phyloP scores from a whole-genome alignment of 108 stramenopile genomes.

The Chaetoceros muelleri region DNA sequence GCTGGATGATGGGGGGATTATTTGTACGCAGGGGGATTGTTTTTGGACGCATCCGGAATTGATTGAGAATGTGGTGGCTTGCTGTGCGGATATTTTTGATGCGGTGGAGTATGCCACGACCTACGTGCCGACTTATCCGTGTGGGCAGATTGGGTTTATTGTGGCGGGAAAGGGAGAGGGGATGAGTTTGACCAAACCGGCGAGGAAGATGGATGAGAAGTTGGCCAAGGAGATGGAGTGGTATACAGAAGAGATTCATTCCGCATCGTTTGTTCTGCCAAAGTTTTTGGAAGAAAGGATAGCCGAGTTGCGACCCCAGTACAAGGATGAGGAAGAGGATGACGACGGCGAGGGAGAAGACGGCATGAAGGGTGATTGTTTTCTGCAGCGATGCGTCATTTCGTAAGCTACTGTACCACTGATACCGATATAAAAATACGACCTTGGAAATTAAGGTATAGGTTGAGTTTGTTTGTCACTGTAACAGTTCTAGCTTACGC shows the following conservation, averaged over 20 bases:
- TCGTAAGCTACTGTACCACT: too few species aligned
- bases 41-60: constrained; percentile 72
- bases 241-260: constrained; percentile 63
- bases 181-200: constrained; percentile 11
- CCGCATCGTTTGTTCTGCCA: constrained; percentile 70
- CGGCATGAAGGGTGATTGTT: background rate
- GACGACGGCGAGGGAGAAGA: background rate
- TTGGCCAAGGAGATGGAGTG: constrained; percentile 34
- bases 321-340: constrained; percentile 1
- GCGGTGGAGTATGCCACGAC: constrained; percentile 68
- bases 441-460: background rate
- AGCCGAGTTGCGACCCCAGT: background rate
- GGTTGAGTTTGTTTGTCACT: background rate
- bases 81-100: constrained; percentile 40
- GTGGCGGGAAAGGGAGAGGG: constrained; percentile 28
- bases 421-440: too few species aligned
- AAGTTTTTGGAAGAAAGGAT: constrained; percentile 17
- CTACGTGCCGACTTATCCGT: constrained; percentile 20
- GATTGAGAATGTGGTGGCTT: constrained; percentile 39
- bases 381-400: constrained; percentile 5
- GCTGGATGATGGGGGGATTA: constrained; percentile 41
- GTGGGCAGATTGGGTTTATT: constrained; percentile 72
- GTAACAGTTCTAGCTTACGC: background rate
- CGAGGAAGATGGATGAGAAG: constrained; percentile 10
- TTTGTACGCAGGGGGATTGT: constrained; percentile 75